phyloP scores from a whole-genome alignment of 2,329 filamentous ascomycete species.

The Knufia petricola region DNA sequence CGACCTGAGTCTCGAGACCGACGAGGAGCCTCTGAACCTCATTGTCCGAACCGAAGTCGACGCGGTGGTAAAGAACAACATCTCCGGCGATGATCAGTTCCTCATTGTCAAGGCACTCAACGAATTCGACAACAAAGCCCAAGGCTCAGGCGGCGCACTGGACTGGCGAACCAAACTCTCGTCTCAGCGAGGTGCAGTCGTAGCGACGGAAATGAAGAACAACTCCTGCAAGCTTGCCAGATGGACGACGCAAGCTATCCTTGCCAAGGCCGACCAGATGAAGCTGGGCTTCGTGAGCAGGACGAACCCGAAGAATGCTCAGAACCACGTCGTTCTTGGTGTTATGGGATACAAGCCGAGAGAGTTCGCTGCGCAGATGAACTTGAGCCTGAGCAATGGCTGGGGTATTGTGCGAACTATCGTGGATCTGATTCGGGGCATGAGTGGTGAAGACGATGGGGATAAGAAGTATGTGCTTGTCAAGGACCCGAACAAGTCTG shows the following conservation, averaged over 20 bases:
- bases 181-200: conserved; percentile 88
- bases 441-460: conserved; percentile 30
- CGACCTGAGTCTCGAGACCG: conserved; percentile 80
- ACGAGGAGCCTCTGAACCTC: conserved; percentile 86
- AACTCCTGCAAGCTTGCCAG: conserved; percentile 97
- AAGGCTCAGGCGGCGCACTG: conserved; percentile 84
- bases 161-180: conserved; percentile 96
- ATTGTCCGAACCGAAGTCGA: conserved; percentile 93
- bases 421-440: conserved; percentile 60
- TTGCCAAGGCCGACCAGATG: conserved; percentile 96
- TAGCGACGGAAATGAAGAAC: conserved; percentile 99
- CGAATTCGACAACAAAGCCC: conserved; percentile 97
- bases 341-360: conserved; percentile 96
- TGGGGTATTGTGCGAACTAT: conserved; percentile 99
- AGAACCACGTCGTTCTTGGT: conserved; percentile 89
- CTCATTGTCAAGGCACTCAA: conserved; percentile 92
- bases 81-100: conserved; percentile 83
- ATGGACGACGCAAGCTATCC: conserved; percentile 94
- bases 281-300: conserved; percentile 98
- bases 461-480: conserved; percentile 46
- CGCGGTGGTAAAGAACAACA: conserved; percentile 88
- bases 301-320: conserved; percentile 80
- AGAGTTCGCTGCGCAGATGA: conserved; percentile 97
- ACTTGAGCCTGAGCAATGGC: conserved; percentile 88
- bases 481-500: conserved; percentile 93